phyloP scores from a whole-genome alignment of 2,329 filamentous ascomycete species.

The Aspergillus brunneoviolaceus region DNA sequence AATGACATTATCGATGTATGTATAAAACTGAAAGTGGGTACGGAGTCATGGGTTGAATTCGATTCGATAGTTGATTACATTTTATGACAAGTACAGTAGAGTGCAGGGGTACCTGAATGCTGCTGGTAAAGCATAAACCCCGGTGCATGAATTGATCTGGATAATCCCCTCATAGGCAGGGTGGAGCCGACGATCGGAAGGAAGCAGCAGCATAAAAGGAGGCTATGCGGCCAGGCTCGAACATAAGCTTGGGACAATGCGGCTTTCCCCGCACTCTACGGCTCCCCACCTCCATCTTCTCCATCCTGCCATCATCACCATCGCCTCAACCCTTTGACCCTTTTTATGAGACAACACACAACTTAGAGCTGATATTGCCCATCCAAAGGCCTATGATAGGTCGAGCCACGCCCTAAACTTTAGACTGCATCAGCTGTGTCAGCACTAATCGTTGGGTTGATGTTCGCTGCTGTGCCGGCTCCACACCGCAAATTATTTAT shows the following conservation, averaged over 20 bases:
- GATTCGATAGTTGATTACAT: background rate
- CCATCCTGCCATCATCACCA: background rate
- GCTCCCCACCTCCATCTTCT: background rate
- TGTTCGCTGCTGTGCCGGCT: no score
- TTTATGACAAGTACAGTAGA: no score
- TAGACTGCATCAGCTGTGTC: no score
- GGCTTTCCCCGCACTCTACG: background rate
- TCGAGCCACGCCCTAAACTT: no score
- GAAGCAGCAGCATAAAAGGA: background rate
- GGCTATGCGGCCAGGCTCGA: background rate
- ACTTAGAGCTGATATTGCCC: no score
- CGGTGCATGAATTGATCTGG: background rate
- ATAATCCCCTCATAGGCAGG: background rate
- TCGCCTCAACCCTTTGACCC: background rate
- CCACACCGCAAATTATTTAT: no score
- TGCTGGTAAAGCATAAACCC: background rate
- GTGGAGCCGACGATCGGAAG: background rate
- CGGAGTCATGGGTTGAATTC: background rate
- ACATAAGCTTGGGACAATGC: background rate
- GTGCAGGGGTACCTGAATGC: background rate
- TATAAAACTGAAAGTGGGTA: background rate
- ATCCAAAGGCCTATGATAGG: no score
- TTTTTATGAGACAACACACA: background rate
- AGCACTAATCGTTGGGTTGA: no score
- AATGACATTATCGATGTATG: conserved; percentile 1